phyloP scores from a whole-genome alignment of 1,139 yeast genomes.

The Geotrichum citri-aurantii region DNA sequence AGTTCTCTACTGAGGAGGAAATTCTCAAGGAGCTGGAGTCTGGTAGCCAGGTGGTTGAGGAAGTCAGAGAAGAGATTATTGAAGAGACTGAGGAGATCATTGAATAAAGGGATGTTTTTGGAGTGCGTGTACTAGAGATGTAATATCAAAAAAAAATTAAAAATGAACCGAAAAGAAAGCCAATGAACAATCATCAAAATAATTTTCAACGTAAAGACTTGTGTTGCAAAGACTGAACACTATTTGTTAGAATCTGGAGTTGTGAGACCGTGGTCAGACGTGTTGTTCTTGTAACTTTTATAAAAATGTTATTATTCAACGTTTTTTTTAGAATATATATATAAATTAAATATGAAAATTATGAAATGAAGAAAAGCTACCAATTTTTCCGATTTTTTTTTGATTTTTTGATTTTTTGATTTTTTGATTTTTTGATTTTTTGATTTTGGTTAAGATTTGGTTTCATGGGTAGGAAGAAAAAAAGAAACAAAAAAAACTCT shows the following conservation, averaged over 20 bases:
- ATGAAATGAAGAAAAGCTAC: background rate
- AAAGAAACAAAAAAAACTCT: no score
- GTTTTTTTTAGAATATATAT: background rate
- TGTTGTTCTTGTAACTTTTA: background rate
- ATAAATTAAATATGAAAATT: no score
- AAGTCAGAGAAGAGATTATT: constrained; percentile 63
- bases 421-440: no score
- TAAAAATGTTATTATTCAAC: background rate
- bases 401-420: background rate
- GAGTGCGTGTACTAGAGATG: background rate
- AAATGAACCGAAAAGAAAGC: background rate
- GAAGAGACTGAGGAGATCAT: constrained; percentile 79
- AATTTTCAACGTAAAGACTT: background rate
- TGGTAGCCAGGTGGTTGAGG: constrained; percentile 50
- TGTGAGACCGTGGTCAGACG: background rate
- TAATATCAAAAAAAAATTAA: constrained; percentile 1
- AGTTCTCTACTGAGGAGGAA: constrained; percentile 34
- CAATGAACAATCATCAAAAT: background rate
- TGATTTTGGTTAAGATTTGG: background rate
- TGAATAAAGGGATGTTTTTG: constrained; percentile 39
- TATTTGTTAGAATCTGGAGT: background rate
- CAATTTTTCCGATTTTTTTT: background rate
- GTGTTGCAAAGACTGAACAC: background rate
- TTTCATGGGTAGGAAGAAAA: background rate
- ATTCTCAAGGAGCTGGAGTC: constrained; percentile 34